Base-by-base conservation (phyloP, 1,139 yeast genomes). In the Saccharomyces hybrid region DNA sequence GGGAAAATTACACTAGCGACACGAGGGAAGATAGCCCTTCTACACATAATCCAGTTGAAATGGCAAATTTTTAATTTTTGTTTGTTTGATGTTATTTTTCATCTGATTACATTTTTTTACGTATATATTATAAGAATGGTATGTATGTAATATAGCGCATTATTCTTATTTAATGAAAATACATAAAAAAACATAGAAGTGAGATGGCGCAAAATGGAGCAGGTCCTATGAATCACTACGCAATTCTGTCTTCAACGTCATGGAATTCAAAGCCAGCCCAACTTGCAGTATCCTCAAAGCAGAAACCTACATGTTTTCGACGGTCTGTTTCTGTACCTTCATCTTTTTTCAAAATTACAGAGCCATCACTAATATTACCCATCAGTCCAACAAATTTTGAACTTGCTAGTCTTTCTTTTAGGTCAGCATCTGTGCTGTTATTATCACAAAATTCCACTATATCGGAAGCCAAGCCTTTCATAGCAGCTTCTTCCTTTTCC, bases 401-500 rank as follows among this genome's bases (percentile, higher is more conserved):
- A 7, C 52, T 48, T 4, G 41, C 29, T 19, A 50, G 48, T 29
- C 48, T 50, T 29, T 44, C 49, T 29, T 44, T 50, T n/a, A 50
- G n/a, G 9, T 29, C 44, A n/a, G 11, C 41, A 42, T 19, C 11
- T 24, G 44, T 24, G 19, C 48, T 26, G 6, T 14, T 26, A 4
- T 21, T 28, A 11, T 60, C 47, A 38, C 59, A 54, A 4, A 59
- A 53, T n/a, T 61, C 60, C 7, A 64, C 59, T 3, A 67, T 63
- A 21, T 58, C 60, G 11, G 61, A 51, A 4, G 71, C 71, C n/a
- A 38, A 16, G 19, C 24, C 12, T 16, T 38, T 38, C n/a, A 38
- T 38, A n/a, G 7, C 44, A 19, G 24, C 24, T 38, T 38, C 24
- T 38, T 38, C 44, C 8, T 38, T 9, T 38, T 38, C 44, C 24